These are phyloP conservation scores for Cytospora schulzeri DNA, from an alignment of 2,329 filamentous ascomycete species.

Conservation along the genomic window DNA sequence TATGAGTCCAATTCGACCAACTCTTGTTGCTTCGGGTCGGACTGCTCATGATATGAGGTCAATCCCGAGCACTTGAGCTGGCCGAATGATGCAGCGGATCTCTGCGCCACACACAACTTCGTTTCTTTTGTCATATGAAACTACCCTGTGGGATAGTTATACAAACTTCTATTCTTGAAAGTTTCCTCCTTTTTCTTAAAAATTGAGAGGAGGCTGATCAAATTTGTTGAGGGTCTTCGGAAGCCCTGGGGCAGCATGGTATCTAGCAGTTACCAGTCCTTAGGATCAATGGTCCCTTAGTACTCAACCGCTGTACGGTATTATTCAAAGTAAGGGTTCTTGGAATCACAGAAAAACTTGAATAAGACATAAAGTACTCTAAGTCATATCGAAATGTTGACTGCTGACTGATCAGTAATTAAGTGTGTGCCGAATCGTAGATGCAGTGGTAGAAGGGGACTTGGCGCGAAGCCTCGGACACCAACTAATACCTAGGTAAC, in stretches of 20 bases:
- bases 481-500: too few species aligned
- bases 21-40: slow-evolving; percentile 18
- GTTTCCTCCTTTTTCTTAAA: not conserved
- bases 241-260: too few species aligned
- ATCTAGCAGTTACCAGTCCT: not conserved
- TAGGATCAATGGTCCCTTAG: not conserved
- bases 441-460: too few species aligned
- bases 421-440: too few species aligned
- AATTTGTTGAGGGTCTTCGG: not conserved
- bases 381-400: too few species aligned
- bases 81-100: not conserved
- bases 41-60: not conserved
- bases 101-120: not conserved
- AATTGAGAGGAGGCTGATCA: not conserved
- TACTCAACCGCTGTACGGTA: not conserved
- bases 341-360: too few species aligned
- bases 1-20: slow-evolving; percentile 24
- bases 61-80: too few species aligned
- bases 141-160: not conserved
- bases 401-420: too few species aligned
- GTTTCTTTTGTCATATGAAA: not conserved
- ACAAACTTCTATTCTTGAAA: not conserved
- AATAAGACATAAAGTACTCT: too few species aligned
- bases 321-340: not conserved
- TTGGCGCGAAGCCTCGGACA: too few species aligned